Base-by-base conservation (phyloP, 495 filamentous ascomycete species). In the Podospora appendiculata region DNA sequence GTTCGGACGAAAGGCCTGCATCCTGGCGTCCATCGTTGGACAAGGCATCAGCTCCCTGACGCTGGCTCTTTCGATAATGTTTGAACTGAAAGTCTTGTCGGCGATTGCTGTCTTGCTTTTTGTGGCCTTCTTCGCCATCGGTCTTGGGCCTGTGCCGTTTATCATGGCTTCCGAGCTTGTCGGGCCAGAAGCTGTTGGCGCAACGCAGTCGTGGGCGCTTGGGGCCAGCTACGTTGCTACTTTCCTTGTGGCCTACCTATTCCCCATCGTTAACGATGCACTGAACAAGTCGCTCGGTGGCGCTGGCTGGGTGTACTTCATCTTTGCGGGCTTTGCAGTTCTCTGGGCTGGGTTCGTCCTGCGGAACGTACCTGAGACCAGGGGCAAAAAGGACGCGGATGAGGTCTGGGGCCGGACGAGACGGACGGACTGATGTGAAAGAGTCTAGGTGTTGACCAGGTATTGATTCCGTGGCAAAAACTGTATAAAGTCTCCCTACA, bases 121-220 rank as follows among this genome's bases (percentile, higher is more conserved):
- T 58, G 93, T 97, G 7, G 79, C 83, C 14, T 85, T 83, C 58
- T 98, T 97, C 57, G 92, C 87, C 3, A 74, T 95, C n/a, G 93
- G 93, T 1, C 74, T 98, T 0, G 93, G 93, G 0, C 94, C 93
- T 0, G 84, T 98, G 3, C 93, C 93, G 0, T 98, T 97, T 71
- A 92, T 96, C 58, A 77, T 98, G 34, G 84, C 90, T 1, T 86
- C 85, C 3, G 91, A 96, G 68, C 79, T 95, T 3, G 94, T 96
- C 5, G 87, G 84, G 0, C 82, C 87, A 3, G 87, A 92, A 58
- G 91, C 92, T 0, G 89, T 96, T 1, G 92, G 90, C 0, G 89
- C 91, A 0, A 84, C 88, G 5, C 93, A 98, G 67, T 85, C 81
- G 35, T 88, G 87, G 72, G 88, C 85, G 0, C 67, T 97, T 35